Conservation (phyloP, 345 rosid species). For the Anacardium occidentale region DNA sequence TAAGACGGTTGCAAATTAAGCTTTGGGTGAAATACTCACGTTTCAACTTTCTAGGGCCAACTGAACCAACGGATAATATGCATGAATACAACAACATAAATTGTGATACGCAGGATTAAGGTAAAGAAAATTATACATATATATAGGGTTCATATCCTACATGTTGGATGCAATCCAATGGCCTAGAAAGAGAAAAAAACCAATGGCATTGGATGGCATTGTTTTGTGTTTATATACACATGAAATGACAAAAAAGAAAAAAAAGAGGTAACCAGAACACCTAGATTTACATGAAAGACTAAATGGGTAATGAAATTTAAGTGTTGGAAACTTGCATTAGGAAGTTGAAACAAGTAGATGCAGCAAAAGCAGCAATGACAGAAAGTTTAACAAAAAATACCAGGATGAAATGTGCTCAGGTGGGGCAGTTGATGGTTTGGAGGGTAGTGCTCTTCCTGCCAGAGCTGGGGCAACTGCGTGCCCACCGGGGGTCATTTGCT, state of each 20-base stretch:
- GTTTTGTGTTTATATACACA: background rate
- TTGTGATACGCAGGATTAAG: background rate
- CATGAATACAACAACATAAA: too few relatives aligned
- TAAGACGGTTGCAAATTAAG: too few relatives aligned
- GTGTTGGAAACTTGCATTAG: conserved; percentile 18
- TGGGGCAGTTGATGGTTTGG: conserved; percentile 49
- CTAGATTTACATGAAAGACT: conserved; percentile 24
- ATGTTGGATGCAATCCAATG: conserved; percentile 24
- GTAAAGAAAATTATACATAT: background rate
- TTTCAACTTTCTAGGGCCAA: too few relatives aligned
- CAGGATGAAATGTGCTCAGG: conserved; percentile 19
- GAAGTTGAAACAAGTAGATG: conserved; percentile 23
- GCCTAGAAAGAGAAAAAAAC: conserved; percentile 18
- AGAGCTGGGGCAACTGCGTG: conserved; percentile 81
- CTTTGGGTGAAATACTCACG: too few relatives aligned
- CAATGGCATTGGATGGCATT: conserved; percentile 25
- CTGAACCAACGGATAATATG: too few relatives aligned
- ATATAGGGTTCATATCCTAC: conserved; percentile 4
- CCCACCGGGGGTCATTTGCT: conserved; percentile 46
- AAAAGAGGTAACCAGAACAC: background rate
- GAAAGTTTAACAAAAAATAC: conserved; percentile 26
- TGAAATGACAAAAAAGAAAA: background rate
- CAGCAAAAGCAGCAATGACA: conserved; percentile 34
- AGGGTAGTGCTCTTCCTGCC: conserved; percentile 77
- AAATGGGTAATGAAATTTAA: conserved; percentile 1